Evolutionary conservation across 2,329 filamentous ascomycete species (phyloP).

Genomic region (Neurospora sp.): DNA sequence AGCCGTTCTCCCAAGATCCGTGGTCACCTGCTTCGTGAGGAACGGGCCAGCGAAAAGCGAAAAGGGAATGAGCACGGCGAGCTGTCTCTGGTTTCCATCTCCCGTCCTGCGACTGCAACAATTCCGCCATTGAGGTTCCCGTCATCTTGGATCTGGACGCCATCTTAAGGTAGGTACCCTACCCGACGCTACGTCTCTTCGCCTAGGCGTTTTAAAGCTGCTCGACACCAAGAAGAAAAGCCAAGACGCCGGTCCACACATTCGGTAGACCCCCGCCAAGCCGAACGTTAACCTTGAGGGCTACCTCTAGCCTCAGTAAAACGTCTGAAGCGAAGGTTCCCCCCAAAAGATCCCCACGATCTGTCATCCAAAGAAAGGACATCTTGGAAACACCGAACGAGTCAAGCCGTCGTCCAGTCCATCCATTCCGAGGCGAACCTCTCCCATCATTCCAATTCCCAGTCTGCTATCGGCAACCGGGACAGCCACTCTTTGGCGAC

Average conservation of each 20-base stretch:
- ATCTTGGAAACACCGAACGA: background rate
- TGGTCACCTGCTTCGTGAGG: background rate
- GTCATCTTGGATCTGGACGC: background rate
- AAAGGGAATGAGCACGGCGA: background rate
- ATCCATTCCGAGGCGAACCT: background rate
- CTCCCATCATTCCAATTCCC: background rate
- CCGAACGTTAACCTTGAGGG: background rate
- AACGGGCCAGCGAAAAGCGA: background rate
- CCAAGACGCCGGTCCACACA: background rate
- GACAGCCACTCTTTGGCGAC: background rate
- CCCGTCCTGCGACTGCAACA: background rate
- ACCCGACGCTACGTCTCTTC: background rate
- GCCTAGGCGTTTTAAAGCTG: background rate
- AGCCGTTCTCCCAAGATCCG: background rate
- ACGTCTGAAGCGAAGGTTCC: background rate
- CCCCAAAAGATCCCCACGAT: background rate
- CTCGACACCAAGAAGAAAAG: background rate
- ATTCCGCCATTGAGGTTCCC: background rate
- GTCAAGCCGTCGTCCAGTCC: background rate
- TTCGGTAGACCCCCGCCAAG: background rate
- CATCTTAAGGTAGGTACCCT: background rate
- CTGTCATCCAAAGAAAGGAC: background rate
- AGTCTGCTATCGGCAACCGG: background rate
- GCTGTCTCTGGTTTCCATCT: background rate
- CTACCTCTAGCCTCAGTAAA: background rate